Evolutionary conservation across 257 asterid genomes (phyloP).

Genomic region (Nicotiana noctiflora): DNA sequence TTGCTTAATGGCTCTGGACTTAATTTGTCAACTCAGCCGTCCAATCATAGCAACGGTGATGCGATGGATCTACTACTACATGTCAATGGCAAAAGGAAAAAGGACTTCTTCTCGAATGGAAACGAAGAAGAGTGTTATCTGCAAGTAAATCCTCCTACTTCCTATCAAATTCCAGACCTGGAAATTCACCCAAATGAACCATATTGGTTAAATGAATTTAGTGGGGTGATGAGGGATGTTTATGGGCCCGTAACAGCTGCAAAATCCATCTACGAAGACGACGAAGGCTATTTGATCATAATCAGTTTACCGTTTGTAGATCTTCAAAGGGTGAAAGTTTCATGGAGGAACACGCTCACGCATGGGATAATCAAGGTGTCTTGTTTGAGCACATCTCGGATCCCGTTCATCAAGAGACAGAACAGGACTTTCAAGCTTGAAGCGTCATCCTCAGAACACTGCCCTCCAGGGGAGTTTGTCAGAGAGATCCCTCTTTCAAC

Average conservation of each 20-base stretch:
- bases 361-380: slow-evolving; percentile 75
- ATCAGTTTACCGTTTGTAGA: slow-evolving; percentile 60
- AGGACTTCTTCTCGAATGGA: slow-evolving; percentile 39
- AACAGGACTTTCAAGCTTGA: slow-evolving; percentile 75
- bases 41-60: slow-evolving; percentile 34
- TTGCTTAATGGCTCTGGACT: slow-evolving; percentile 55
- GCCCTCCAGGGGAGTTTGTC: slow-evolving; percentile 85
- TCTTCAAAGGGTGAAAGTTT: slow-evolving; percentile 58
- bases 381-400: slow-evolving; percentile 61
- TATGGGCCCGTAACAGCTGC: slow-evolving; percentile 77
- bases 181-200: slow-evolving; percentile 45
- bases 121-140: slow-evolving; percentile 41
- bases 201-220: slow-evolving; percentile 52
- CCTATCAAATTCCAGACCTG: slow-evolving; percentile 34
- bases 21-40: slow-evolving; percentile 44
- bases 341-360: slow-evolving; percentile 62
- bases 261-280: slow-evolving; percentile 59
- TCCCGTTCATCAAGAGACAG: slow-evolving; percentile 66
- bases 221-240: slow-evolving; percentile 45
- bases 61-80: slow-evolving; percentile 51
- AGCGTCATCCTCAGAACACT: slow-evolving; percentile 65
- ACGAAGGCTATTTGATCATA: slow-evolving; percentile 58
- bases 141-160: slow-evolving; percentile 17
- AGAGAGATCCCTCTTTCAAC: slow-evolving; percentile 75
- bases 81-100: slow-evolving; percentile 48